A percentile compares a stretch with the other conserved stretches of the same genome.
These are phyloP conservation scores for Rosa chinensis DNA, from an alignment of 306 rosid genomes.

Conservation along the genomic window DNA sequence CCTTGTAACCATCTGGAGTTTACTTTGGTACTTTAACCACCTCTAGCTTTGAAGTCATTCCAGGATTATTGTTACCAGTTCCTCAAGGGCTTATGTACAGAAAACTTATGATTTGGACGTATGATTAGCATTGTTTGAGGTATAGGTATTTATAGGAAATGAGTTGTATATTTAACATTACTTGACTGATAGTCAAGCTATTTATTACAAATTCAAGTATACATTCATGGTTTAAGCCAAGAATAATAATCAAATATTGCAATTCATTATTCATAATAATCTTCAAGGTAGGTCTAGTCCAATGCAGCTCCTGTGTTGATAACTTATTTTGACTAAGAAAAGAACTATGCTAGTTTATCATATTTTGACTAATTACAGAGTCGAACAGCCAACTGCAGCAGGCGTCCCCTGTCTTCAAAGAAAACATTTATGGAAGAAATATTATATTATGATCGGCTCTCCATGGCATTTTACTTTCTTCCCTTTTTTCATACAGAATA, in stretches of 20 bases:
- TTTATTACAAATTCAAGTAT: background rate
- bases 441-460: too few relatives aligned
- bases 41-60: background rate
- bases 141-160: background rate
- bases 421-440: too few relatives aligned
- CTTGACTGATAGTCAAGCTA: background rate
- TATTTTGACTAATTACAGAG: background rate
- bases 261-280: background rate
- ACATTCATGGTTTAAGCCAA: background rate
- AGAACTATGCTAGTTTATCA: too few relatives aligned
- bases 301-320: background rate
- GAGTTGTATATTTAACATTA: too few relatives aligned
- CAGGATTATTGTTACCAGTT: background rate
- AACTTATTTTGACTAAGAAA: background rate
- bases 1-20: background rate
- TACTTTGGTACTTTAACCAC: background rate
- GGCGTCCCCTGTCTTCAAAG: too few relatives aligned
- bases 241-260: background rate
- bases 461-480: too few relatives aligned
- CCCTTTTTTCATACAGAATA: too few relatives aligned
- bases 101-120: too few relatives aligned
- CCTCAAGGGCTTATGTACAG: background rate
- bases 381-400: background rate
- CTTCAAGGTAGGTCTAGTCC: background rate
- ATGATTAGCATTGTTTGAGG: background rate